Base-by-base conservation (phyloP, 768 basidiomycete species). In the Cubamyces sp. region DNA sequence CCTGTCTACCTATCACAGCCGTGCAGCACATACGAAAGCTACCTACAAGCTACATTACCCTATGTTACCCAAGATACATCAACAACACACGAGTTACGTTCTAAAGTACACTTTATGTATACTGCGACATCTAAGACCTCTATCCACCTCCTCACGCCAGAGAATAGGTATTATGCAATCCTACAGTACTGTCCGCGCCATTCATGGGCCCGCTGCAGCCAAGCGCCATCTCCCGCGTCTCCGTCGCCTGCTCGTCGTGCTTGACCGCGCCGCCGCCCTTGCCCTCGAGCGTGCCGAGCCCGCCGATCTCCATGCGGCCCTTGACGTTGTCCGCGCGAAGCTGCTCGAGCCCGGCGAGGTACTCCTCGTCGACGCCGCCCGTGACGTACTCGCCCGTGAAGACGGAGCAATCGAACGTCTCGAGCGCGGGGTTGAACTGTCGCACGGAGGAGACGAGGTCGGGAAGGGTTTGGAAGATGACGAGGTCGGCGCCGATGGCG, bases 371-470 rank as follows among this genome's bases (percentile, higher is more conserved):
- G 25, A 99, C 90, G 16, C 90, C 91, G 18, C 97, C 96, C 1
- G 96, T 99, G 53, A 98, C 85, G 73, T 99, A 99, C 73, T 97
- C 87, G 47, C 97, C 97, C 9, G 92, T 94, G 76, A 98, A 99
- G 23, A 99, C 96, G 15, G 96, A 98, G 76, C 96, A 98, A 71
- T 99, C 97, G 71, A 98, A 97, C 8, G 79, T 75, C 54, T 77
- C 73, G 71, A 99, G 90, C 16, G 75, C 72, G 0, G 88, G 84
- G 73, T 97, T 98, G 75, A 94, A 84, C 69, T 91, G 87, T 53
- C 88, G 82, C 63, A 98, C 96, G 19, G 94, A 93, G 21, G 86
- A 75, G 60, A 96, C 80, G 63, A 99, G 86, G 75, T 98, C 95
- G 0, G 86, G 81, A 0, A 99, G 84, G 15, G 91, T 92, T 75